Percentiles rank a stretch among this genome's conserved stretches.
Conservation (phyloP, 768 basidiomycete genomes). For the Russula dissimulans region DNA sequence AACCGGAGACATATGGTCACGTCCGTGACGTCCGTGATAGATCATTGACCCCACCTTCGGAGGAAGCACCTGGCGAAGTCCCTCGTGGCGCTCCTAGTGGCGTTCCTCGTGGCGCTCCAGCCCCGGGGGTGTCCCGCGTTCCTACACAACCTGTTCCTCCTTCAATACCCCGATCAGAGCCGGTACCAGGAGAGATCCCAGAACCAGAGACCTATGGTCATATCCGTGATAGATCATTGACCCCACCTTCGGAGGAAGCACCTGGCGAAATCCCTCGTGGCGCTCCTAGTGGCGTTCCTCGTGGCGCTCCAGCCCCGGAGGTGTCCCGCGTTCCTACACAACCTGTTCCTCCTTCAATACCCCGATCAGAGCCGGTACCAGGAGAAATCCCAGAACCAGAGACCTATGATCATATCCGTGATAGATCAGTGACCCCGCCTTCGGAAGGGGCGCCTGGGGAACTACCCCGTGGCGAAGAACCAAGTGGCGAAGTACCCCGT, state of each 20-base stretch:
- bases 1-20: constrained; percentile 1
- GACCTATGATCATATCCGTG: background rate
- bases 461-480: background rate
- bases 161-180: background rate
- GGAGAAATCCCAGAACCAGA: constrained; percentile 7
- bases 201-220: constrained; percentile 4
- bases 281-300: too few relatives aligned
- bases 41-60: background rate
- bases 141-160: background rate
- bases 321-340: constrained; percentile 2
- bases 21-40: background rate
- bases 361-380: background rate
- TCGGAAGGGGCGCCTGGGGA: background rate
- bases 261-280: background rate
- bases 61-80: background rate
- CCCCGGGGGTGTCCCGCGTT: background rate
- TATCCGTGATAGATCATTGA: background rate
- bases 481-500: background rate
- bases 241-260: background rate
- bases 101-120: background rate
- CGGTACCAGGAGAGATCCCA: background rate
- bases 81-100: too few relatives aligned
- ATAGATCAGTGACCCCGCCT: background rate
- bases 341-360: background rate
- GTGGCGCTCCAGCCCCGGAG: background rate